Evolutionary conservation across 352 stramenopile species (phyloP), one percentile per base, ranked within the genome.

Genomic region (Phytopythium helicoides): DNA sequence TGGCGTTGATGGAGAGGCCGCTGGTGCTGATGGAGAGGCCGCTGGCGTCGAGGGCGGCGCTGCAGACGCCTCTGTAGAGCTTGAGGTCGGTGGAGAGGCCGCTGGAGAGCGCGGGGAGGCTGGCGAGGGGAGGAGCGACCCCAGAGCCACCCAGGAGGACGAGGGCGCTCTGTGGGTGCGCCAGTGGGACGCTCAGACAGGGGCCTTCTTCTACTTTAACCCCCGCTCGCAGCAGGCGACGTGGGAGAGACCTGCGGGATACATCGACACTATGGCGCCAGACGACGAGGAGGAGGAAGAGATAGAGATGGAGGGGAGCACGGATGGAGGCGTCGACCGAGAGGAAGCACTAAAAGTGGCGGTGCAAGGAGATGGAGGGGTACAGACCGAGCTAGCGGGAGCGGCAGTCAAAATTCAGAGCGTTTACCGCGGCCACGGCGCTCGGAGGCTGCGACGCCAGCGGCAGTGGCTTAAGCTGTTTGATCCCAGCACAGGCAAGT

Each of bases 391-490:
- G 23, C 36, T 60, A 12, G 54, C 42, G 7, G 25, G 21, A 3
- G 54, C 54, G 35, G 47, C 58, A 6, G 47, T 68, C n/a, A 47
- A 54, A 39, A 73, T 71, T 34, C 67, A 76, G 64, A 71, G 64
- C 28, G 57, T 76, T 39, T 73, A 62, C 35, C 61, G 57, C 19
- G 57, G 67, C 18, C 50, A 52, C 4, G 54, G 57, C n/a, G 40
- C 61, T 42, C 67, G 64, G 36, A 64, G 64, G 34, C 55, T 34
- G 14, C 21, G 68, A 23, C 34, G 58, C 19, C 53, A 56, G 26
- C 44, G 50, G 1, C 58, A 78, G 23, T 89, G 75, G 77, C 57
- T 77, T 15, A 54, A 73, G 51, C 73, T 84, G 31, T 81, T 76
- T 40, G 75, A 87, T 21, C 73, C 68, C 12, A 28, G 48, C 3